Evolutionary conservation across 2,329 filamentous ascomycete genomes (phyloP).

Genomic region (Trichoderma koningii): DNA sequence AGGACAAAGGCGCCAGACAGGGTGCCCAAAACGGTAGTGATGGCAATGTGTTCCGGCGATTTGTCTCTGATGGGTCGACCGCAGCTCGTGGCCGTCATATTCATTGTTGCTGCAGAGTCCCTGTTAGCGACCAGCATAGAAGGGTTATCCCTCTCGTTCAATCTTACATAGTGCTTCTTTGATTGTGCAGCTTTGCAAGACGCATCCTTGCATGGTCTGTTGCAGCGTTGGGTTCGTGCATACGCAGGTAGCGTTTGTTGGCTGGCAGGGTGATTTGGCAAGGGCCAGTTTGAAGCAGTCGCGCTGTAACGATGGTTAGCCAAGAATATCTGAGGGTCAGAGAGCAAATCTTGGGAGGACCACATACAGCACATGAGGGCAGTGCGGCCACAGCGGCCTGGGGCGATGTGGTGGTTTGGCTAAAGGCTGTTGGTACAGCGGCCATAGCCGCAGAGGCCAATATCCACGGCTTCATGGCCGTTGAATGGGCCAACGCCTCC

Average conservation of each 20-base stretch:
- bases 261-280: constrained; percentile 34
- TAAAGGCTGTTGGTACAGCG: constrained; percentile 13
- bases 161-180: constrained; percentile 39
- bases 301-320: constrained; percentile 28
- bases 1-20: constrained; percentile 46
- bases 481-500: not conserved
- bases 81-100: constrained; percentile 32
- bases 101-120: constrained; percentile 32
- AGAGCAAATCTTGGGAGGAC: not conserved
- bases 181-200: constrained; percentile 36
- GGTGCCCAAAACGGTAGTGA: constrained; percentile 40
- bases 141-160: no score
- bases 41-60: constrained; percentile 39
- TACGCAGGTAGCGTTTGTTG: constrained; percentile 37
- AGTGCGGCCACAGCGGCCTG: constrained; percentile 29
- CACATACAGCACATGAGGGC: constrained; percentile 40
- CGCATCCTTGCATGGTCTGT: constrained; percentile 35
- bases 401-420: not conserved
- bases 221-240: constrained; percentile 38
- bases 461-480: constrained; percentile 17
- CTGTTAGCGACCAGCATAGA: not conserved
- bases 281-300: constrained; percentile 35
- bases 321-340: not conserved
- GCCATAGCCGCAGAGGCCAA: constrained; percentile 20
- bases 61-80: constrained; percentile 36